These are phyloP conservation scores for Isatis lusitanica DNA, from an alignment of 441 rosid genomes.

Conservation along the genomic window DNA sequence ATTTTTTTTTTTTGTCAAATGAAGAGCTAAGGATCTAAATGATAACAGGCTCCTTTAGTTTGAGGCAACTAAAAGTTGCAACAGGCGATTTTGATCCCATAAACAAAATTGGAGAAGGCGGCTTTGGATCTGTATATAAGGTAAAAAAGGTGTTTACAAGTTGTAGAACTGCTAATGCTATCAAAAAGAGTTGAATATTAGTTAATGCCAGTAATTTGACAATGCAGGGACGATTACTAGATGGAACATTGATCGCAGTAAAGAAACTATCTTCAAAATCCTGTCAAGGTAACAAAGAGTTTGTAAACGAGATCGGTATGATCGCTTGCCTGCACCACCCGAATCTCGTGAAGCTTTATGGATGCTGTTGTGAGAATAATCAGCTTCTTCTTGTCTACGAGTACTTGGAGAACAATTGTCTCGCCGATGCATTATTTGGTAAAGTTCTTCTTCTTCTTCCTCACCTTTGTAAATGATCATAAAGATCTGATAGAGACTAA, in stretches of 20 bases:
- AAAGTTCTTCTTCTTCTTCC: not conserved
- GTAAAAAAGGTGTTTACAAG: constrained; percentile 28
- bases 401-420: constrained; percentile 57
- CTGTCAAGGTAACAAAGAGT: constrained; percentile 34
- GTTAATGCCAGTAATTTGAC: not conserved
- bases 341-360: constrained; percentile 49
- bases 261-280: constrained; percentile 35
- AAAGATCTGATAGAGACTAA: not conserved
- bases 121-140: constrained; percentile 81
- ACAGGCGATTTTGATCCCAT: constrained; percentile 55
- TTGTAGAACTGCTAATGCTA: not conserved
- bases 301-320: constrained; percentile 35
- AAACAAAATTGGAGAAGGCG: constrained; percentile 87
- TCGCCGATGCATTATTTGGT: constrained; percentile 36
- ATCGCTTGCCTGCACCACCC: constrained; percentile 46
- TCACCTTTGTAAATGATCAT: not conserved
- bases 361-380: constrained; percentile 31
- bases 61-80: constrained; percentile 65
- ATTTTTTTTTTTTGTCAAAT: not conserved
- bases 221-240: constrained; percentile 55
- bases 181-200: not conserved
- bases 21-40: constrained; percentile 50
- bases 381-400: constrained; percentile 57
- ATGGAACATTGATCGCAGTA: constrained; percentile 34
- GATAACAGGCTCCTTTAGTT: constrained; percentile 58